Percentiles rank a stretch among this genome's conserved stretches.
phyloP scores from a whole-genome alignment of 2,329 filamentous ascomycete species.

The Penicillium expansum region DNA sequence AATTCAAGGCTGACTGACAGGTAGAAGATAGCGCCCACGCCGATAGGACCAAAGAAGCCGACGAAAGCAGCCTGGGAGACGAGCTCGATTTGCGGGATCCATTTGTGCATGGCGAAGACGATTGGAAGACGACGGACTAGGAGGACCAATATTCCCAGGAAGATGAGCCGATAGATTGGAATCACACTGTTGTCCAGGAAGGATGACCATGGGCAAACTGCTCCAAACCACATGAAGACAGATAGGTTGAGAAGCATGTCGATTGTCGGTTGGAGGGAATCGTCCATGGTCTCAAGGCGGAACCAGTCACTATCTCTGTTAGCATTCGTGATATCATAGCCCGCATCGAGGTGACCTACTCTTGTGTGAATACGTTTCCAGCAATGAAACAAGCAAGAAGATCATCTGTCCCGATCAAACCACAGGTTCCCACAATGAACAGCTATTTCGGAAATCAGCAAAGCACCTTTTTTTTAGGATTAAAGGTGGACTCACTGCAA shows the following conservation, averaged over 20 bases:
- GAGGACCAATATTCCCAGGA: constrained; percentile 72
- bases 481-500: constrained; percentile 58
- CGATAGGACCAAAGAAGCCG: constrained; percentile 90
- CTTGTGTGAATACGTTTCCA: constrained; percentile 86
- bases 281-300: constrained; percentile 80
- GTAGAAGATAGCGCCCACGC: constrained; percentile 87
- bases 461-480: not conserved
- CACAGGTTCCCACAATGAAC: constrained; percentile 83
- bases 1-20: constrained; percentile 79
- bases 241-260: constrained; percentile 90
- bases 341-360: constrained; percentile 46
- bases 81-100: constrained; percentile 76
- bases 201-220: constrained; percentile 73
- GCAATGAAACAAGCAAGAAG: constrained; percentile 90
- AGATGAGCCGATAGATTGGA: constrained; percentile 68
- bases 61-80: constrained; percentile 76
- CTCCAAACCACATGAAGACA: constrained; percentile 89
- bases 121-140: constrained; percentile 75
- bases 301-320: constrained; percentile 71
- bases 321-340: constrained; percentile 4
- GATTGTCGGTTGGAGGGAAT: constrained; percentile 89
- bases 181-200: constrained; percentile 69
- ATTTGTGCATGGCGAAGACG: constrained; percentile 68
- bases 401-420: constrained; percentile 83
- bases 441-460: constrained; percentile 45